A percentile compares a stretch with the other conserved stretches of the same genome.
Evolutionary conservation across 1,139 yeast species (phyloP).

Genomic region (Hansenula lynferdii): DNA sequence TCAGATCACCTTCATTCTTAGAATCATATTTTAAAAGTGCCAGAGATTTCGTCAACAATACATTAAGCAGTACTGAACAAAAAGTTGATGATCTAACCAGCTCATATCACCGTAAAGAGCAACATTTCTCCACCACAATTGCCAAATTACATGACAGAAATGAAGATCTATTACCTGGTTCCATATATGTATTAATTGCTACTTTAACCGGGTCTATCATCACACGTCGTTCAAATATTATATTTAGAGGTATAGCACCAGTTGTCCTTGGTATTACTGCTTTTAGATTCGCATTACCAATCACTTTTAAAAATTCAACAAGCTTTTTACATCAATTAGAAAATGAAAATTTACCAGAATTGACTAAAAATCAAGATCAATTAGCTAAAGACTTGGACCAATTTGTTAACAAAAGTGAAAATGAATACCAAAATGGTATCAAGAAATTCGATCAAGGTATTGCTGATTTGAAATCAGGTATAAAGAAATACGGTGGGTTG

Average conservation of each 20-base stretch:
- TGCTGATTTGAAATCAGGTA: slow-evolving; percentile 38
- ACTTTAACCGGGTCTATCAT: slow-evolving; percentile 75
- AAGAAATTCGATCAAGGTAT: slow-evolving; percentile 33
- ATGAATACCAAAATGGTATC: slow-evolving; percentile 31
- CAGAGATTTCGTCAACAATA: slow-evolving; percentile 41
- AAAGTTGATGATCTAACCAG: slow-evolving; percentile 39
- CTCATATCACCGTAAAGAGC: slow-evolving; percentile 56
- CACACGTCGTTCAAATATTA: slow-evolving; percentile 66
- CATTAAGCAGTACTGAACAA: slow-evolving; percentile 29
- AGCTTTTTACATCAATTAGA: slow-evolving; percentile 64
- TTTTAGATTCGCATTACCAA: slow-evolving; percentile 72
- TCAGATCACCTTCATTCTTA: slow-evolving; percentile 40
- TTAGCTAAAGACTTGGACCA: slow-evolving; percentile 40
- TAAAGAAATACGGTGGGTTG: slow-evolving; percentile 65
- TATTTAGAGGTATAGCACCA: slow-evolving; percentile 61
- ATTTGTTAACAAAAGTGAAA: slow-evolving; percentile 34
- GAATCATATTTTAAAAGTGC: slow-evolving; percentile 27
- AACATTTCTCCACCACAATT: slow-evolving; percentile 60
- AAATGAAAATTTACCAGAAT: slow-evolving; percentile 53
- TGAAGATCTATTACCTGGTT: slow-evolving; percentile 76
- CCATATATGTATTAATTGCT: slow-evolving; percentile 69
- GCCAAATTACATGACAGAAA: slow-evolving; percentile 63
- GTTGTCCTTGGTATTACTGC: slow-evolving; percentile 61
- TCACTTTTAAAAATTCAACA: slow-evolving; percentile 64
- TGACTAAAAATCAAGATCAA: slow-evolving; percentile 63